Conservation (phyloP, 2,329 filamentous ascomycete genomes). For the Pleurostoma richardsiae region DNA sequence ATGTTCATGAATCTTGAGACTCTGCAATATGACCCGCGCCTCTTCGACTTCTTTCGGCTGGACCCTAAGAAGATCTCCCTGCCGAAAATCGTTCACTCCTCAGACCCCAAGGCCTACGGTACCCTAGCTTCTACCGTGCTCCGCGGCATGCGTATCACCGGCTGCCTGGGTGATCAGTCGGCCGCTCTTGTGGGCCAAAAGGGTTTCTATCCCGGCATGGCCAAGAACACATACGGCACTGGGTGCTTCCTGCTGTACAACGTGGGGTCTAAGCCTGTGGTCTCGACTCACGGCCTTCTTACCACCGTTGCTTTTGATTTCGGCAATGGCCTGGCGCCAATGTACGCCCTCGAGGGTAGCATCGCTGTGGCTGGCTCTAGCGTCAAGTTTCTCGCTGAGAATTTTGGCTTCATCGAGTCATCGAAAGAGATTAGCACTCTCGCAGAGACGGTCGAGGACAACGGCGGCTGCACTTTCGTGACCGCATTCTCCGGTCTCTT, state of each 20-base stretch:
- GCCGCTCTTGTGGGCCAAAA: constrained; percentile 76
- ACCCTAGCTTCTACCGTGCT: constrained; percentile 54
- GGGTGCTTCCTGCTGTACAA: constrained; percentile 84
- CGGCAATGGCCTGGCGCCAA: constrained; percentile 36
- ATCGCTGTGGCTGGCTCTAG: constrained; percentile 74
- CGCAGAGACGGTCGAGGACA: constrained; percentile 54
- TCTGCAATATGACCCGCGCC: constrained; percentile 66
- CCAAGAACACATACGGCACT: constrained; percentile 84
- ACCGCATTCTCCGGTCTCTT: constrained; percentile 79
- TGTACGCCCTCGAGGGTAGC: constrained; percentile 73
- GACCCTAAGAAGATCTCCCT: constrained; percentile 65
- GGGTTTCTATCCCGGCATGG: constrained; percentile 68
- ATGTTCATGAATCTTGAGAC: constrained; percentile 85
- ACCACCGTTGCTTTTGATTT: constrained; percentile 77
- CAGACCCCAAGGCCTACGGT: constrained; percentile 66
- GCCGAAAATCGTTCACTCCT: constrained; percentile 73
- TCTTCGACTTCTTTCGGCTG: constrained; percentile 71
- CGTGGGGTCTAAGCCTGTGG: constrained; percentile 72
- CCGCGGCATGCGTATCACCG: constrained; percentile 65
- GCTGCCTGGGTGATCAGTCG: constrained; percentile 77
- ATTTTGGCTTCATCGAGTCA: constrained; percentile 48
- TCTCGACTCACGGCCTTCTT: constrained; percentile 71
- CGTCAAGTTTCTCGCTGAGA: constrained; percentile 62
- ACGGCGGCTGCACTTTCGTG: constrained; percentile 71
- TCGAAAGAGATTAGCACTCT: constrained; percentile 38